Evolutionary conservation across 148 eudicot genomes (phyloP), one percentile per base, ranked within the genome.

Genomic region (Salicornia ramosissima): DNA sequence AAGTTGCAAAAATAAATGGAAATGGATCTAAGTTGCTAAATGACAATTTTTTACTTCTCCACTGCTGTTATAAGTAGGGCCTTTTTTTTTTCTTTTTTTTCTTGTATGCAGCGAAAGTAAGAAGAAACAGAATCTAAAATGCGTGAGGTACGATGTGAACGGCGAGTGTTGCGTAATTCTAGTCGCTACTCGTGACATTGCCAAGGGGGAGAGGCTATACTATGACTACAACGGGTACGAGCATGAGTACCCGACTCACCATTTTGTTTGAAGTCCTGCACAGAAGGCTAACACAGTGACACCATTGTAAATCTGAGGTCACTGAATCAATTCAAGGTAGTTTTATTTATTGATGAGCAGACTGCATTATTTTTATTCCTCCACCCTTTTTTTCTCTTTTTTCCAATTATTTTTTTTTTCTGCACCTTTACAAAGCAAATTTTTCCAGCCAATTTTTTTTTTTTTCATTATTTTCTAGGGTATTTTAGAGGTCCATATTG

Each of bases 211-310:
- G 80, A 85, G 96, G 85, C 81, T 93, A 13, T 93, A 93, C 76
- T 90, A 90, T 78, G 95, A 93, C 58, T 93, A 93, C 61, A 93
- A 93, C 54, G 98, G 96, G 25, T 87, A 90, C 59, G 92, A 84
- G 80, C 86, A 90, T 67, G 86, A 80, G 79, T 93, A 93, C 61
- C 98, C 98, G 42, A 93, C 98, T 68, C 95, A 93, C 60, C 79
- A 88, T 83, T 93, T 93, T 71, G 58, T 90, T 7, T 92, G 71
- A 80, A 43, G 55, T 52, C 52, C 29, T 64, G 61, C 56, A 42
- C 26, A 80, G 67, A 69, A 36, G 57, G 65, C 58, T 59, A 30
- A 50, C 26, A 31, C 57, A 31, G 28, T 33, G 54, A 29, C 54
- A 28, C 51, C 28, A 36, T 19, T 49, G 13, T 25, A 31, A 21